phyloP scores from a whole-genome alignment of 2,329 filamentous ascomycete species.

The Clarireedia paspali region DNA sequence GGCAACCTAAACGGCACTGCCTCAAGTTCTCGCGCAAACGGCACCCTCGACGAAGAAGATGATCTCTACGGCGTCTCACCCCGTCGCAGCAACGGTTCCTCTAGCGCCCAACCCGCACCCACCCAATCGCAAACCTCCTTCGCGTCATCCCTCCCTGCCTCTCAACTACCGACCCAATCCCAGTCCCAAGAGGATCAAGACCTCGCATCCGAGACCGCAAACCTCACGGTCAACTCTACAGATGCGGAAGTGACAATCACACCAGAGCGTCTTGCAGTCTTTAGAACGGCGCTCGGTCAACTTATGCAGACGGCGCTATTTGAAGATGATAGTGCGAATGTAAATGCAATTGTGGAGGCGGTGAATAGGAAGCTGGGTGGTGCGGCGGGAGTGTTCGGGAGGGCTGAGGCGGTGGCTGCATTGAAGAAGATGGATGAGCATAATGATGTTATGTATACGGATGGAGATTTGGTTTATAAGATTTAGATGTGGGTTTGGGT shows the following conservation, averaged over 20 bases:
- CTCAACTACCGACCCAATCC: conserved; percentile 21
- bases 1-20: conserved; percentile 22
- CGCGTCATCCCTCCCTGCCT: conserved; percentile 33
- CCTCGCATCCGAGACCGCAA: conserved; percentile 12
- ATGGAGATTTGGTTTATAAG: conserved; percentile 62
- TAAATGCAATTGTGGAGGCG: conserved; percentile 66
- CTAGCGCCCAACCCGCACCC: conserved; percentile 5
- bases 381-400: conserved; percentile 53
- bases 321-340: conserved; percentile 71
- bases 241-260: conserved; percentile 24
- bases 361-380: conserved; percentile 66
- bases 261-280: conserved; percentile 60
- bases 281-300: conserved; percentile 75
- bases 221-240: not conserved
- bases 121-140: conserved; percentile 31
- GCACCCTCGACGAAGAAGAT: conserved; percentile 29
- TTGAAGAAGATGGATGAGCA: conserved; percentile 71
- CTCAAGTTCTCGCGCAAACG: not conserved
- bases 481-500: conserved; percentile 39
- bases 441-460: conserved; percentile 83
- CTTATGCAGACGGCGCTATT: conserved; percentile 80
- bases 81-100: not conserved
- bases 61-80: conserved; percentile 28
- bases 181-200: conserved; percentile 21
- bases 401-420: conserved; percentile 67